A percentile compares a stretch with the other conserved stretches of the same genome.
Conservation (phyloP, 1,139 yeast genomes). For the Yarrowia galli region DNA sequence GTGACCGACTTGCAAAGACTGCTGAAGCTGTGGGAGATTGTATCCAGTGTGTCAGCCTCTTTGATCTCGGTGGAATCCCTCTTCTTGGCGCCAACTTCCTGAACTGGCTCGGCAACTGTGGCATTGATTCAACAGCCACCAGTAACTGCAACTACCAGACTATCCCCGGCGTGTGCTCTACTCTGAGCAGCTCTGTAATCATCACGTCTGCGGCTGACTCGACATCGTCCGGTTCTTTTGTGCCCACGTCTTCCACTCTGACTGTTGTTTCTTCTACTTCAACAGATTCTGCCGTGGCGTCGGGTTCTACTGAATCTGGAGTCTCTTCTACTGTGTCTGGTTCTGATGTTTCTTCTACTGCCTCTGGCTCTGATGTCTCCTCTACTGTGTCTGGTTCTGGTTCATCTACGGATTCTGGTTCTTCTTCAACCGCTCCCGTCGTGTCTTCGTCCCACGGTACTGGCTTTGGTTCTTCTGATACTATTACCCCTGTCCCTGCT, state of each 20-base stretch:
- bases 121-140: neutral
- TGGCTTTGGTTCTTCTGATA: no score
- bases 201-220: conserved; percentile 16
- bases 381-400: no score
- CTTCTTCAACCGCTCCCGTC: neutral
- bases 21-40: conserved; percentile 14
- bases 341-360: no score
- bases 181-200: conserved; percentile 10
- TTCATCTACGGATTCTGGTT: no score
- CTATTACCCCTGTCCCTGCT: neutral
- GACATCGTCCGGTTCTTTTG: no score
- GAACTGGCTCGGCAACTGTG: conserved; percentile 14
- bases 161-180: conserved; percentile 1
- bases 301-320: no score
- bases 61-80: conserved; percentile 9
- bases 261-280: no score
- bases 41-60: conserved; percentile 13
- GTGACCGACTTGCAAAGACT: neutral
- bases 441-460: neutral
- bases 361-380: conserved; percentile 1
- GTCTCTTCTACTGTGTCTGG: no score
- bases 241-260: neutral
- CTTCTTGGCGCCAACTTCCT: conserved; percentile 14
- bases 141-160: conserved; percentile 1
- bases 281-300: no score